A percentile compares a stretch with the other conserved stretches of the same genome.
Conservation (phyloP, 228 moss, liverwort and hornwort genomes). For the Sphagnum magellanicum region DNA sequence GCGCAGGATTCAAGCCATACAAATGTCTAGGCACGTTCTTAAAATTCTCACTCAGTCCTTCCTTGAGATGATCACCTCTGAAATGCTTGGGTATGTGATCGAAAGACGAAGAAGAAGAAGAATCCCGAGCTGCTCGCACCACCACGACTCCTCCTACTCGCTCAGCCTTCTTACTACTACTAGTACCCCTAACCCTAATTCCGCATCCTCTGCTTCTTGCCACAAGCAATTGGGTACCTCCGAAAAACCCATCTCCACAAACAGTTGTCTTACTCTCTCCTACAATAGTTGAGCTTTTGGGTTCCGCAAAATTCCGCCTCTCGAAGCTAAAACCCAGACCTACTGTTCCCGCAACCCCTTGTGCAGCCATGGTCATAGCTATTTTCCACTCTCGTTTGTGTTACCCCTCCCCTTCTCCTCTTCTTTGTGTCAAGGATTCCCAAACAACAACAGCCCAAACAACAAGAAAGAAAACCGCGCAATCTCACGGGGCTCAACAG, state of each 20-base stretch:
- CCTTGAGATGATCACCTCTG: slow-evolving; percentile 24
- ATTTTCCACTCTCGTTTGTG: slow-evolving; percentile 5
- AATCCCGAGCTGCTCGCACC: no score
- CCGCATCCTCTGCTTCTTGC: slow-evolving; percentile 19
- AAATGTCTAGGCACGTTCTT: slow-evolving; percentile 66
- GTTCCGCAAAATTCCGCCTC: slow-evolving; percentile 6
- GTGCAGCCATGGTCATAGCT: slow-evolving; percentile 46
- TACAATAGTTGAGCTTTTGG: slow-evolving; percentile 25
- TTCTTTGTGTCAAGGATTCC: no score
- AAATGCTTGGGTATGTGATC: slow-evolving; percentile 83
- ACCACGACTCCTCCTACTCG: slow-evolving; percentile 22
- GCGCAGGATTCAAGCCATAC: slow-evolving; percentile 81
- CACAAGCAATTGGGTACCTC: slow-evolving; percentile 24
- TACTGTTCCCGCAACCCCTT: slow-evolving; percentile 22
- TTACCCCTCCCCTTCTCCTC: no score
- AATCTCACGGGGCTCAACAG: no score
- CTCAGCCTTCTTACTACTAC: slow-evolving; percentile 26
- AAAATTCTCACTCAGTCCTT: slow-evolving; percentile 64
- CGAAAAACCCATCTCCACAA: slow-evolving; percentile 25
- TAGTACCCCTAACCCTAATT: slow-evolving; percentile 15
- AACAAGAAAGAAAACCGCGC: no score
- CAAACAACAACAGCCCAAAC: no score
- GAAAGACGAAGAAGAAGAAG: background rate
- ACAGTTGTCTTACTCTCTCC: slow-evolving; percentile 32
- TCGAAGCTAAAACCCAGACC: slow-evolving; percentile 1